These are phyloP conservation scores for Canna indica DNA, from an alignment of 176 grass and related monocot species.

Conservation along the genomic window DNA sequence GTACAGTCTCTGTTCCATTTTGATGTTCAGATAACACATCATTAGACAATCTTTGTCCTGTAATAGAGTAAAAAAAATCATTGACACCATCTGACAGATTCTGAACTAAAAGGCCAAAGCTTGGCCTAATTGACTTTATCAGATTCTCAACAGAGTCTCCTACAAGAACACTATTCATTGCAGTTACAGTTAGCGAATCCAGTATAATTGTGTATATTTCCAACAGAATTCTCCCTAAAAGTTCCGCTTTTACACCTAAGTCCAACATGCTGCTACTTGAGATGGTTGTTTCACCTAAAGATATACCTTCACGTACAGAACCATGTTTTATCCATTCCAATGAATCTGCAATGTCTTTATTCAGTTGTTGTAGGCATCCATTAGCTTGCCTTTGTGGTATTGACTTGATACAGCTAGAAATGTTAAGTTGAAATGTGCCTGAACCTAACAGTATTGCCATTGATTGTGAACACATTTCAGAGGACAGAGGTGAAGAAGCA, in stretches of 20 bases:
- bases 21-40: slow-evolving; percentile 26
- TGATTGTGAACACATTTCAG: slow-evolving; percentile 49
- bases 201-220: slow-evolving; percentile 59
- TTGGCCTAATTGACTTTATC: slow-evolving; percentile 42
- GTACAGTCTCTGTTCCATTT: slow-evolving; percentile 16
- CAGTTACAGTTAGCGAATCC: slow-evolving; percentile 56
- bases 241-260: slow-evolving; percentile 41
- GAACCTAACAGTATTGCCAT: slow-evolving; percentile 46
- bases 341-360: slow-evolving; percentile 48
- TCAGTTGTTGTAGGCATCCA: slow-evolving; percentile 67
- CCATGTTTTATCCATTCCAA: slow-evolving; percentile 55
- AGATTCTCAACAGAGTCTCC: slow-evolving; percentile 77
- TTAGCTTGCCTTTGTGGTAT: slow-evolving; percentile 84
- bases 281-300: slow-evolving; percentile 11
- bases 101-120: slow-evolving; percentile 54
- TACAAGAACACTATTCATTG: slow-evolving; percentile 64
- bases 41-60: slow-evolving; percentile 25
- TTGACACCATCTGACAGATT: slow-evolving; percentile 37
- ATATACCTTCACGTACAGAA: slow-evolving; percentile 22
- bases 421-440: slow-evolving; percentile 37
- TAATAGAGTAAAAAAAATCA: slow-evolving; percentile 37
- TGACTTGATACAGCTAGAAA: slow-evolving; percentile 58
- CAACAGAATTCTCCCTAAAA: slow-evolving; percentile 69
- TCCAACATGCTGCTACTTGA: slow-evolving; percentile 22
- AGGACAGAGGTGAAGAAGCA: slow-evolving; percentile 35